Evolutionary conservation across 805 yeast species (phyloP), one percentile per base, ranked within the genome.

Genomic region (Candida suzukii): DNA sequence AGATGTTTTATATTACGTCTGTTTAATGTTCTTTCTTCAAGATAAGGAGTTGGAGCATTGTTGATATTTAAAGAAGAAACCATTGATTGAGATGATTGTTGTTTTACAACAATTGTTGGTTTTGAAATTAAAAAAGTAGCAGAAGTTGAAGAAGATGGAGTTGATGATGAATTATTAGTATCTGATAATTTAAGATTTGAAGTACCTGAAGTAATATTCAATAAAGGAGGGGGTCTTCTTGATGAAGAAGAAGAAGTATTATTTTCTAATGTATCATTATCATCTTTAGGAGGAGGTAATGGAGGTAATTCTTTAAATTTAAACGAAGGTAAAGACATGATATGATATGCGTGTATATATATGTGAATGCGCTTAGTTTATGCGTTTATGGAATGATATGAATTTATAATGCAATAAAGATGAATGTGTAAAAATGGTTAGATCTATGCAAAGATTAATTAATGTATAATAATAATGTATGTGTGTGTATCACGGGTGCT

Each of bases 1-100:
- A 80, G 63, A 46, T 76, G 69, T 57, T 82, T 82, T 48, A 78
- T 57, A 51, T 82, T 82, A 42, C 76, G 64, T 48, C 85, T 66
- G 47, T 73, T 74, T 42, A 80, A 53, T 1, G 82, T 67, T 50
- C 67, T 73, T 24, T 51, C 43, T 24, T 44, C 54, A 3, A 51
- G 42, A 33, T 31, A 48, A 11, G 52, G 50, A 13, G 52, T 41
- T n/a, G 49, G 50, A 4, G 52, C 44, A 37, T 38, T 43, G 22
- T 38, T 41, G 14, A 21, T 35, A 29, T 41, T 45, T 24, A 26
- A 20, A 12, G 35, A 34, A 17, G 44, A 24, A 35, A 41, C 25
- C 39, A 41, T 20, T 2, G 42, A 30, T 13, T 32, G 30, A 16
- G 39, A 22, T 6, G 34, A 16, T 17, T 35, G 36, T 29, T 41